A percentile compares a stretch with the other conserved stretches of the same genome.
Conservation (phyloP, 257 asterid species). For the Primulina eburnea region DNA sequence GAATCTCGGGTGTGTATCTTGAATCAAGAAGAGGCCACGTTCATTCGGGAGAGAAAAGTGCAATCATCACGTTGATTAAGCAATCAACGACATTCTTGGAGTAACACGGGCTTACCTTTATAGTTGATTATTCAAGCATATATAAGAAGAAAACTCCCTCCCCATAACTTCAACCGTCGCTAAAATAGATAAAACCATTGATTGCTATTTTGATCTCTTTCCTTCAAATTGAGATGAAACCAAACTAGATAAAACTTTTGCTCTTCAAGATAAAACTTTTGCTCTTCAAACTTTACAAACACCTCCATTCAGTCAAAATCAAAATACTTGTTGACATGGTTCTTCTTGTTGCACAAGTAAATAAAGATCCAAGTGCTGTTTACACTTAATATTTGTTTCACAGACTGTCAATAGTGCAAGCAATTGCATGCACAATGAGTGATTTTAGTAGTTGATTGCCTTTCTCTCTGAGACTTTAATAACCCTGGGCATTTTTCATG, state of each 20-base stretch:
- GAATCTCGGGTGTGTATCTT: too few species aligned
- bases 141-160: too few species aligned
- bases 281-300: background rate
- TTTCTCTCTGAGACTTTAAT: background rate
- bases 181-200: too few species aligned
- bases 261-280: too few species aligned
- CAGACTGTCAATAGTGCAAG: background rate
- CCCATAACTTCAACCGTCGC: too few species aligned
- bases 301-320: background rate
- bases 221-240: background rate
- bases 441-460: background rate
- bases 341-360: background rate
- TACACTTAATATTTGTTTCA: background rate
- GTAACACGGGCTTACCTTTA: too few species aligned
- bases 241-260: background rate
- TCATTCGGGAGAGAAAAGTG: too few species aligned
- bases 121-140: too few species aligned
- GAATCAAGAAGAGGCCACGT: too few species aligned
- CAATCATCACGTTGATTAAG: too few species aligned
- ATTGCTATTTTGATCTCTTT: constrained; percentile 2
- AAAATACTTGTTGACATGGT: background rate
- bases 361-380: background rate
- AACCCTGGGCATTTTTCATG: background rate
- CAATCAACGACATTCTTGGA: too few species aligned
- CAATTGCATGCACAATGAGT: background rate